Base-by-base conservation (phyloP, 106 monocot genomes). In the Allium cepa region DNA sequence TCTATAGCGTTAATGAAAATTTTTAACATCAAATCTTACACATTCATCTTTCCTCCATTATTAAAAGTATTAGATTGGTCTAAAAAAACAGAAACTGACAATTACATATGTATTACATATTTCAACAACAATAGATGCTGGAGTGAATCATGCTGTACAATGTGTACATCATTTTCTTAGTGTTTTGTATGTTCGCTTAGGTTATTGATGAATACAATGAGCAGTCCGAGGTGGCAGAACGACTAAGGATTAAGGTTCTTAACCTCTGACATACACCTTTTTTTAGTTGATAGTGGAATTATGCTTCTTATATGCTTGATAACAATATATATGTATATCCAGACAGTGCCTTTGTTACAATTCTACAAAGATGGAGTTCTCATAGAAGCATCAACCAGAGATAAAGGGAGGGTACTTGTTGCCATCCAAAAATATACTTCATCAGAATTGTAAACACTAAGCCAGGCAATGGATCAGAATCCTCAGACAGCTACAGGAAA, bases 131-230 rank as follows among this genome's bases (percentile, higher is more conserved):
- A n/a, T n/a, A n/a, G n/a, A n/a, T n/a, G n/a, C n/a, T n/a, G n/a
- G n/a, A n/a, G 5, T 5, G 5, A 36, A 1, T 36, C 36, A 5
- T 36, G 3, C 36, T 36, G 5, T 36, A 36, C 48, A 22, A 22
- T 22, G 22, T 22, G 22, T 22, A 22, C 22, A 51, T 50, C 27
- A 10, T 18, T 17, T 69, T 26, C 6, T 26, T 16, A 26, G 46
- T 46, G 17, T 57, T 57, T 69, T 69, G 46, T n/a, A 22, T 67
- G 53, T 51, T 52, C 47, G 45, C 3, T 8, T 73, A 97, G 97
- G 97, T 97, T 48, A 83, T 97, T 77, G 97, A 97, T 83, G 97
- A 97, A 72, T 97, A 97, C 72, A 92, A 97, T 77, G 97, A 97
- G 68, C 97, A 87, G 68, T 87, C 88, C 17, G 97, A 97, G 79